Percentiles rank a stretch among this genome's conserved stretches.
Evolutionary conservation across 2,329 filamentous ascomycete species (phyloP).

Genomic region (Emydomyces testavorans): DNA sequence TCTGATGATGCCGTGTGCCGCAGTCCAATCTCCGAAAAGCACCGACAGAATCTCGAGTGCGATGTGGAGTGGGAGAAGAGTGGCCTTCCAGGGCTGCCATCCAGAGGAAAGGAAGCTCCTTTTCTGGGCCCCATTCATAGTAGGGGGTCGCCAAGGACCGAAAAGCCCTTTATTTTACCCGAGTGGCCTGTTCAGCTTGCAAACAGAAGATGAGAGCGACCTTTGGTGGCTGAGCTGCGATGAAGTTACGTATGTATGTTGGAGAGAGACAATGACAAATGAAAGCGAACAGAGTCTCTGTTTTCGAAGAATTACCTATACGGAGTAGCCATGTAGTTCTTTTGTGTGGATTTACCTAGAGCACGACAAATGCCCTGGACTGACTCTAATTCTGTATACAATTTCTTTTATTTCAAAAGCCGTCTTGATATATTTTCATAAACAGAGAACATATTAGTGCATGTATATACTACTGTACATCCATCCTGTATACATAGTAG

Average conservation of each 20-base stretch:
- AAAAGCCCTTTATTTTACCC: background rate
- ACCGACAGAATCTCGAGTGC: background rate
- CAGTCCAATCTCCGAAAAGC: background rate
- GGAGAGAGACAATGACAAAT: background rate
- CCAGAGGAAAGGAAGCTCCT: background rate
- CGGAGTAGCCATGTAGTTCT: too few species aligned
- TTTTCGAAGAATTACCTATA: too few species aligned
- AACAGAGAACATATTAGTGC: too few species aligned
- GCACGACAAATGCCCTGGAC: too few species aligned
- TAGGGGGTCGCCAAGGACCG: background rate
- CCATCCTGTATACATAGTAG: background rate
- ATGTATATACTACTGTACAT: too few species aligned
- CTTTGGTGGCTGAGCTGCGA: slow-evolving; percentile 2
- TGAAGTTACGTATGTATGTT: background rate
- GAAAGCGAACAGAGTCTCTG: too few species aligned
- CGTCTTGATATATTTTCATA: too few species aligned
- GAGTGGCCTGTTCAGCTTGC: background rate
- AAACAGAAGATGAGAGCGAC: background rate
- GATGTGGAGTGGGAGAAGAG: background rate
- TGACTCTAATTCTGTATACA: too few species aligned
- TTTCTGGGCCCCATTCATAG: background rate
- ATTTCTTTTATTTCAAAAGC: background rate
- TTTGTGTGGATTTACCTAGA: too few species aligned
- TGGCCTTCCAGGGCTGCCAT: too few species aligned
- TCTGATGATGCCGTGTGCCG: background rate